Conservation (phyloP, 2,329 filamentous ascomycete genomes). For the Fusarium sp. region DNA sequence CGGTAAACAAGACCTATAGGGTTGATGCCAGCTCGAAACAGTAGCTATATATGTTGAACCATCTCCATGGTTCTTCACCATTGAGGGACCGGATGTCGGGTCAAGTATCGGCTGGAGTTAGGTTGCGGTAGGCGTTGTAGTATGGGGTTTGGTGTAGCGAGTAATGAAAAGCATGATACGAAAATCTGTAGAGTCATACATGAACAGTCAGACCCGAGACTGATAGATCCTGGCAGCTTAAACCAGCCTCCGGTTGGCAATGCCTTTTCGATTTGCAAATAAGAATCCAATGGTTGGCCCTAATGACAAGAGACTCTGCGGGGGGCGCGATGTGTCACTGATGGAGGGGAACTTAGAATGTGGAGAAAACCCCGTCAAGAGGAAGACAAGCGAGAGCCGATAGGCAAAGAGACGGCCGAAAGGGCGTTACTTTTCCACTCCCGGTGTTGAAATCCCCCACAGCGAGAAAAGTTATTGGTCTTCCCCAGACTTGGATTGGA, state of each 20-base stretch:
- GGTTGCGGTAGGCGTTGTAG: not conserved
- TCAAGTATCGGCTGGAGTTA: not conserved
- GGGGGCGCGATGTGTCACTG: not conserved
- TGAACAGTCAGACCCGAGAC: not conserved
- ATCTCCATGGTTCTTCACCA: not conserved
- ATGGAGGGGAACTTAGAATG: conserved; percentile 15
- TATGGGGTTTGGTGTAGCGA: not conserved
- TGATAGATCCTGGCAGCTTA: not conserved
- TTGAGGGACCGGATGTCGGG: not conserved
- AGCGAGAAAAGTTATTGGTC: conserved; percentile 9
- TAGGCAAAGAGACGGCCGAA: conserved; percentile 5
- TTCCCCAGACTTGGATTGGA: conserved; percentile 26
- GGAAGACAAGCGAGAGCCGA: conserved; percentile 13
- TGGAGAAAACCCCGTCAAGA: conserved; percentile 15
- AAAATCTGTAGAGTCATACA: not conserved
- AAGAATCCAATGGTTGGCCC: conserved; percentile 17
- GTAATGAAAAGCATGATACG: conserved; percentile 14
- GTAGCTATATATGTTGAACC: not conserved
- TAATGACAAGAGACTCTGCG: not conserved
- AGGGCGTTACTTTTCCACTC: conserved; percentile 7
- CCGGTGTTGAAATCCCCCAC: conserved; percentile 19
- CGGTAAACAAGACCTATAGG: conserved; percentile 39
- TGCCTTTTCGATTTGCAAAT: conserved; percentile 21
- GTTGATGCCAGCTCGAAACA: not conserved
- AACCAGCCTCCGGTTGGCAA: not conserved